These are phyloP conservation scores for Myriosclerotinia scirpicola DNA, from an alignment of 2,329 filamentous ascomycete genomes.

Conservation along the genomic window DNA sequence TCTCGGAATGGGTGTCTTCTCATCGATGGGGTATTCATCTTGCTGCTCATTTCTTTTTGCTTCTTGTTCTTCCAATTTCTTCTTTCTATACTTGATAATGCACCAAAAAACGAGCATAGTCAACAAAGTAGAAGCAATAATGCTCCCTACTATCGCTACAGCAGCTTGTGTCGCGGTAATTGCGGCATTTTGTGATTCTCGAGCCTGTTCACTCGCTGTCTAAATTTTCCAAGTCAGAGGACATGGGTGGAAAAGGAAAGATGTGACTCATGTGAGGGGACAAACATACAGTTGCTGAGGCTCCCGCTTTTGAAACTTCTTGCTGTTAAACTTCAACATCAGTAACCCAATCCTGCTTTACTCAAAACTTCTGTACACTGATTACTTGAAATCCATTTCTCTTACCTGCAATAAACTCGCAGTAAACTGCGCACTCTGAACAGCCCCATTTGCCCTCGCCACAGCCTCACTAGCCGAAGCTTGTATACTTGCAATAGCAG, in stretches of 20 bases:
- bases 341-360: not conserved
- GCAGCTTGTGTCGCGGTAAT: constrained; percentile 47
- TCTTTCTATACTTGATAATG: constrained; percentile 40
- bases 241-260: not conserved
- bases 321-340: not conserved
- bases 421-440: constrained; percentile 31
- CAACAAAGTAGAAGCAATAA: constrained; percentile 46
- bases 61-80: constrained; percentile 13
- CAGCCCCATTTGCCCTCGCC: constrained; percentile 30
- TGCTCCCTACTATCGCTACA: constrained; percentile 46
- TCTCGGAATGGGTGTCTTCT: not conserved
- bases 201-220: constrained; percentile 24
- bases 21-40: not conserved
- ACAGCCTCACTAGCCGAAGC: constrained; percentile 33
- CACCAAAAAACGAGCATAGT: constrained; percentile 44
- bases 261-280: too few relatives aligned
- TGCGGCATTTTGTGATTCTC: constrained; percentile 42
- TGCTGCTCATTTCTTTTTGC: not conserved
- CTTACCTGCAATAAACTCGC: constrained; percentile 33
- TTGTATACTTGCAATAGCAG: constrained; percentile 30
- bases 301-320: not conserved
- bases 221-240: not conserved
- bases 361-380: not conserved
- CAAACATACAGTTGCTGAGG: not conserved
- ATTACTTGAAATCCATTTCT: not conserved